Conservation (phyloP, 352 stramenopile genomes). For the Plasmopara viticola region DNA sequence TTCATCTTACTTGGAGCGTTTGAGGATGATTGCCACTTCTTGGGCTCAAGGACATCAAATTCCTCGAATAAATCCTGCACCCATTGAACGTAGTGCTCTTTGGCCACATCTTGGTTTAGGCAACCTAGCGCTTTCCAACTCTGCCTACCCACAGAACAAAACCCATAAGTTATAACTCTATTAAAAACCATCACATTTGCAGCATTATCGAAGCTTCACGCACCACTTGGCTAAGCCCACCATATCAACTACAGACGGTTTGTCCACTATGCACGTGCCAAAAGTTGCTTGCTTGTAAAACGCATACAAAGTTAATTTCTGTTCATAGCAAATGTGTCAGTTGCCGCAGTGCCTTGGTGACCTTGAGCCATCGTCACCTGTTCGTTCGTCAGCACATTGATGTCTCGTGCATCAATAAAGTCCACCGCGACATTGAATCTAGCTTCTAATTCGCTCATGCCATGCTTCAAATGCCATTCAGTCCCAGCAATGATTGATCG, state of each 20-base stretch:
- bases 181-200: not conserved
- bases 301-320: slow-evolving; percentile 71
- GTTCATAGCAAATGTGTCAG: slow-evolving; percentile 6
- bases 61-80: slow-evolving; percentile 66
- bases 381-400: slow-evolving; percentile 56
- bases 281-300: slow-evolving; percentile 79
- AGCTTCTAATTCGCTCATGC: slow-evolving; percentile 50
- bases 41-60: slow-evolving; percentile 45
- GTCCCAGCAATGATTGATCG: slow-evolving; percentile 8
- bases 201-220: slow-evolving; percentile 5
- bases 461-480: slow-evolving; percentile 27
- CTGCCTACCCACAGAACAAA: slow-evolving; percentile 27
- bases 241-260: slow-evolving; percentile 63
- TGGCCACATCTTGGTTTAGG: slow-evolving; percentile 45
- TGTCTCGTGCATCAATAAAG: slow-evolving; percentile 39
- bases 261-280: slow-evolving; percentile 44
- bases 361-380: slow-evolving; percentile 27
- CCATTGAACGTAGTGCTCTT: slow-evolving; percentile 62
- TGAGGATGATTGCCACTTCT: slow-evolving; percentile 18
- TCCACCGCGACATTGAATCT: slow-evolving; percentile 71
- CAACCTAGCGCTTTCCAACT: slow-evolving; percentile 58
- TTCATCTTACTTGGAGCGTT: slow-evolving; percentile 25
- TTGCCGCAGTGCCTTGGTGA: not conserved
- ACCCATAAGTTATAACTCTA: not conserved
- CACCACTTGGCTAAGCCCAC: slow-evolving; percentile 65